Base-by-base conservation (phyloP, 306 rosid species). In the Quillaja saponaria region DNA sequence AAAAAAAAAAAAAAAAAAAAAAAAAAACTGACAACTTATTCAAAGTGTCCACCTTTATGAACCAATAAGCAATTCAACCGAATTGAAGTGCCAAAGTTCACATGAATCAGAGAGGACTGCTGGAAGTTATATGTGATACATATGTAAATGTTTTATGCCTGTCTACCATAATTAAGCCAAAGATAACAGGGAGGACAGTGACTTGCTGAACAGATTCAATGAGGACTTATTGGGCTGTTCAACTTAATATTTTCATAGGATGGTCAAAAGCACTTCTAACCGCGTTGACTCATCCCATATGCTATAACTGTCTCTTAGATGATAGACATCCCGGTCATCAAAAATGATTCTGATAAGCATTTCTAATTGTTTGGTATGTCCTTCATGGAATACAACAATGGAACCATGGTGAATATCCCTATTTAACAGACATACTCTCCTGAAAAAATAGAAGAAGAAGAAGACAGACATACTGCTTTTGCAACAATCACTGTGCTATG, bases 401-500 rank as follows among this genome's bases (percentile, higher is more conserved):
- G 31, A 38, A 41, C 56, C 41, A 42, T 13, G 63, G 60, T 1
- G 41, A 18, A 46, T 48, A 20, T 20, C n/a, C n/a, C n/a, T n/a
- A n/a, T n/a, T n/a, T n/a, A 8, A 39, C 44, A 2, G 44, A 39
- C 4, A 25, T 25, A 25, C 31, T 25, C 3, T 25, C 31, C 31
- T 25, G 44, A 3, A 39, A 8, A 39, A 2, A 10, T 14, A 34
- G 51, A 5, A 13, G 25, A 42, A 61, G 51, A 64, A 67, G 34
- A 61, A 67, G 34, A 16, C 16, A 39, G 63, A 71, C 94, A 39
- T 88, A 86, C 96, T 40, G 95, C 98, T 88, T 92, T 92, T 9
- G 95, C 96, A 63, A 86, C 49, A 54, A 92, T 84, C 82, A 86
- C 89, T 0, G 80, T 86, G 80, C 75, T 81, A 40, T 25, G 77